A percentile compares a stretch with the other conserved stretches of the same genome.
Conservation (phyloP, 352 stramenopile genomes). For the Phytophthora macrochlamydospora region DNA sequence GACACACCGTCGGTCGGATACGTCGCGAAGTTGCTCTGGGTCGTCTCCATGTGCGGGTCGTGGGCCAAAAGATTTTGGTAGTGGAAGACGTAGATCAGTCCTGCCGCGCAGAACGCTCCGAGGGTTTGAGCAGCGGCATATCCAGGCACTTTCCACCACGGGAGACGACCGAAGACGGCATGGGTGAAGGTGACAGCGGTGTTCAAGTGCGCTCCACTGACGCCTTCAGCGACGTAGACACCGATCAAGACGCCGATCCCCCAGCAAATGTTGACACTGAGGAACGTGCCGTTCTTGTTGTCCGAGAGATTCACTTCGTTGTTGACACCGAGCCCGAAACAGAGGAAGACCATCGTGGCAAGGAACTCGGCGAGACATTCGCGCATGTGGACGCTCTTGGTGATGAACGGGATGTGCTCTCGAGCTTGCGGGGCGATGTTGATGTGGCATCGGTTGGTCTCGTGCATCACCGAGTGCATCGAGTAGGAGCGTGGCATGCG, state of each 20-base stretch:
- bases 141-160: constrained; percentile 49
- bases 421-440: constrained; percentile 8
- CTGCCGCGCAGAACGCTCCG: constrained; percentile 43
- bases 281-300: constrained; percentile 52
- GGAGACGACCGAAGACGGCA: constrained; percentile 41
- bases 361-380: constrained; percentile 61
- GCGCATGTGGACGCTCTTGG: constrained; percentile 41
- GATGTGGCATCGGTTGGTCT: constrained; percentile 33
- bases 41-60: constrained; percentile 45
- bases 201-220: constrained; percentile 63
- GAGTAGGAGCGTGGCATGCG: constrained; percentile 21
- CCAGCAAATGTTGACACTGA: constrained; percentile 59
- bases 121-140: constrained; percentile 44
- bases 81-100: constrained; percentile 51
- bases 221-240: constrained; percentile 48
- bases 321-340: constrained; percentile 57
- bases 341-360: constrained; percentile 54
- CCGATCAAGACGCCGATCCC: constrained; percentile 38
- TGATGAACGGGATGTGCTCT: constrained; percentile 34
- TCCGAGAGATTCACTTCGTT: constrained; percentile 55
- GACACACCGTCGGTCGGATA: constrained; percentile 44
- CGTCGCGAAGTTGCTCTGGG: constrained; percentile 45
- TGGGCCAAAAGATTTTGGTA: constrained; percentile 44
- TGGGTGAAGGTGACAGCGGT: constrained; percentile 55
- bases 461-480: constrained; percentile 21